Evolutionary conservation across 2,329 filamentous ascomycete genomes (phyloP).

Genomic region (Harringtonia aguacate): DNA sequence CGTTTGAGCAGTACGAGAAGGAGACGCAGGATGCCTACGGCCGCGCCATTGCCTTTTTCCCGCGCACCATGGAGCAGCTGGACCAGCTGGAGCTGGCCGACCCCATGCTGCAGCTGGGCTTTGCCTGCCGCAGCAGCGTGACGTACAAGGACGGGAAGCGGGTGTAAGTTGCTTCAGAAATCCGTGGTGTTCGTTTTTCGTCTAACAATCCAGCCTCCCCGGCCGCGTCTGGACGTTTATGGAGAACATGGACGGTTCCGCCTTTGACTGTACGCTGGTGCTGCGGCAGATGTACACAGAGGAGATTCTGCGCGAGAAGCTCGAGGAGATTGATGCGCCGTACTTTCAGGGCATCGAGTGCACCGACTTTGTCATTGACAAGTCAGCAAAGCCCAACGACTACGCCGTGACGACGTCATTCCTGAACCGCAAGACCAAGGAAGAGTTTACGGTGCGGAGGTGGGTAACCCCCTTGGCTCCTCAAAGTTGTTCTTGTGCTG

Average conservation of each 20-base stretch:
- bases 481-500: background rate
- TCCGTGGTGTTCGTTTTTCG: background rate
- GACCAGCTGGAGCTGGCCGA: conserved; percentile 39
- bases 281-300: conserved; percentile 45
- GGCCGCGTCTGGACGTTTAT: conserved; percentile 41
- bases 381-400: conserved; percentile 77
- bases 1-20: conserved; percentile 38
- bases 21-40: conserved; percentile 39
- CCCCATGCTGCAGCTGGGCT: conserved; percentile 38
- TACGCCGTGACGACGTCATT: conserved; percentile 80
- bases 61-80: conserved; percentile 38
- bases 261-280: conserved; percentile 41
- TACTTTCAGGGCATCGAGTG: conserved; percentile 26
- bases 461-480: background rate
- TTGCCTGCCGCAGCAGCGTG: conserved; percentile 37
- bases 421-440: conserved; percentile 71
- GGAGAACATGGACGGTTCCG: conserved; percentile 39
- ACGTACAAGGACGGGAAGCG: conserved; percentile 37
- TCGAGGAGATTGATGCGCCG: conserved; percentile 23
- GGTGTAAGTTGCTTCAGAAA: no score
- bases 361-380: conserved; percentile 23
- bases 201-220: conserved; percentile 7
- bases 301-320: conserved; percentile 34
- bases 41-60: conserved; percentile 42
- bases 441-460: conserved; percentile 53